Base-by-base conservation (phyloP, 2,329 filamentous ascomycete species). In the Periconia sp. region DNA sequence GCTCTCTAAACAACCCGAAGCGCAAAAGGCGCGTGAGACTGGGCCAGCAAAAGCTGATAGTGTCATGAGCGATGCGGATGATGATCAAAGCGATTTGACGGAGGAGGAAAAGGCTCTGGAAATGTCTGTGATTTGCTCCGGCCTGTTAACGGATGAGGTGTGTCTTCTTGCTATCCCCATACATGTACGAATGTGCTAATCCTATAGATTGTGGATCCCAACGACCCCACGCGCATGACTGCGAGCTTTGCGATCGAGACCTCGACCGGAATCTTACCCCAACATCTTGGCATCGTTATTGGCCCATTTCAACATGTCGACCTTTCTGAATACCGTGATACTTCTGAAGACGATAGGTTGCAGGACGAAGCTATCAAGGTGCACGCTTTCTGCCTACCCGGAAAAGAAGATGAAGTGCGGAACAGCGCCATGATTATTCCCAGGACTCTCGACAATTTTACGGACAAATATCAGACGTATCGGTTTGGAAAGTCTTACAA, bases 271-370 rank as follows among this genome's bases (percentile, higher is more conserved):
- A 85, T 94, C 9, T 87, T 92, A 1, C 88, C 93, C 1, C 89
- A 92, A 57, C 93, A 97, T 70, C 87, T 99, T 59, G 93, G 92
- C 5, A 96, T 99, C 72, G 90, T 92, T 2, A 85, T 97, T 52
- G 94, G 95, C 0, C 94, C 95, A 0, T 99, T 99, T 70, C 92
- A 97, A 73, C 89, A 93, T 62, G 87, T 97, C 49, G 91, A 97
- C 68, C 80, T 99, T 6, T 89, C 91, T 2, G 90, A 93, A 62
- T 96, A 91, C 65, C 87, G 95, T 47, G 91, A 92, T 44, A 91
- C 91, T 57, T 91, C 95, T 62, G 91, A 96, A 60, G 92, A 97
- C 67, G 91, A 95, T 63, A 91, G 92, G 70, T 84, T 99, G 50
- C 91, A 91, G 2, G 86, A 89, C 59, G 95, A 91, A 66, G 92